Conservation (phyloP, 257 asterid genomes). For the Rhazya stricta region DNA sequence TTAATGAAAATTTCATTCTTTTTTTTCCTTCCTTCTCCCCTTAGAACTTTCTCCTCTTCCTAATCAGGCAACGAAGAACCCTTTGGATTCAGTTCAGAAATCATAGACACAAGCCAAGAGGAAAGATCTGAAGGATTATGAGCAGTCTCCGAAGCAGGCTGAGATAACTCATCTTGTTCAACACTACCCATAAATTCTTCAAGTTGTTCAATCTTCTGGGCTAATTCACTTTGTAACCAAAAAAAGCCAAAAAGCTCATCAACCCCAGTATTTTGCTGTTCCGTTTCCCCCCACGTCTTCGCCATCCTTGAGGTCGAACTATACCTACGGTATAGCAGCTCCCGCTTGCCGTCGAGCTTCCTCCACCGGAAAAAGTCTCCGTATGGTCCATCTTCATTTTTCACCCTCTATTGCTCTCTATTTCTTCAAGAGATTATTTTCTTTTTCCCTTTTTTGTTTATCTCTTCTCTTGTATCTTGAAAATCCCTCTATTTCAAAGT, state of each 20-base stretch:
- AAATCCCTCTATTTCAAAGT: too few species aligned
- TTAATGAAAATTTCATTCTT: too few species aligned
- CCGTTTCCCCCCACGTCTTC: constrained; percentile 42
- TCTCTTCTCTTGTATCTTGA: too few species aligned
- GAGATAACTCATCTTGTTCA: constrained; percentile 40
- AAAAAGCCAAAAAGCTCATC: constrained; percentile 65
- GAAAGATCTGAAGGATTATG: constrained; percentile 88
- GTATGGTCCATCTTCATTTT: constrained; percentile 21
- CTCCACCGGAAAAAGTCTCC: constrained; percentile 23
- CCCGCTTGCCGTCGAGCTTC: constrained; percentile 12
- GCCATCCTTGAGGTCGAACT: constrained; percentile 29
- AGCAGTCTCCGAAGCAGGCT: constrained; percentile 51
- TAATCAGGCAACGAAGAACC: constrained; percentile 27
- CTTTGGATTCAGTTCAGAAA: constrained; percentile 48
- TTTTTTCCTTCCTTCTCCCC: too few species aligned
- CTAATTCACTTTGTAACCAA: constrained; percentile 66
- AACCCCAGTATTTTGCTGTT: constrained; percentile 33
- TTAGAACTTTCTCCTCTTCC: too few species aligned
- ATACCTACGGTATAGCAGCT: constrained; percentile 7
- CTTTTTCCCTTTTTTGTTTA: too few species aligned
- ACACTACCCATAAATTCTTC: constrained; percentile 51
- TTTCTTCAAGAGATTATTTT: neutral
- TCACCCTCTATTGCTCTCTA: neutral
- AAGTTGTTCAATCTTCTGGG: constrained; percentile 63
- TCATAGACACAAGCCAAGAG: constrained; percentile 80